Evolutionary conservation across 768 basidiomycete genomes (phyloP), one percentile per base, ranked within the genome.

Genomic region (Naganishia randhawae): DNA sequence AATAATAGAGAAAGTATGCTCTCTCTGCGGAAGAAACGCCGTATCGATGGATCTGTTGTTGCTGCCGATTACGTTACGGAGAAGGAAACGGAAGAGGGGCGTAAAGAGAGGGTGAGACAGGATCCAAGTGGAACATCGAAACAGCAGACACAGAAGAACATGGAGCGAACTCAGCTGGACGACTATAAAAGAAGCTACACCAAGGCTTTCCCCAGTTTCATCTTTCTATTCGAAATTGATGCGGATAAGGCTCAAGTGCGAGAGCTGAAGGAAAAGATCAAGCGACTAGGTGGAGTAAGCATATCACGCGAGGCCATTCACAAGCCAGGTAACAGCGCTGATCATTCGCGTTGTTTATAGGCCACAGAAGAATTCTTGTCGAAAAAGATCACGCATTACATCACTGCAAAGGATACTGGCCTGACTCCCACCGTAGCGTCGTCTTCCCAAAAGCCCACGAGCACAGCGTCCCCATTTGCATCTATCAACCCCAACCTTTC

Each of bases 341-440:
- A 45, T 62, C 25, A 11, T 48, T 27, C 37, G 17, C 25, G 66
- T 53, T 14, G 39, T 57, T 22, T 68, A 39, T 74, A 98, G 96
- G 83, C 83, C 66, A 85, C 92, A 66, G 91, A 95, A 57, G 85
- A 87, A 69, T 96, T 96, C 83, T 94, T 97, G 79, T 91, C 89
- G 33, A 86, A 84, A 54, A 84, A 86, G 54, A 86, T 95, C 29
- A 93, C 92, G 0, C 95, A 98, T 81, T 84, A 97, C 71, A 87
- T 95, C 76, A 90, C 89, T 53, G 32, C 65, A 29, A 76, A 74
- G 50, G 74, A 76, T 6, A 71, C 69, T 51, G 71, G 71, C 6
- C 69, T 74, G 69, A 70, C 53, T 10, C 22, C 52, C 1, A 29
- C 25, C 16, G 62, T n/a, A 17, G 29, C 29, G 32, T 25, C 48